A percentile compares a stretch with the other conserved stretches of the same genome.
These are phyloP conservation scores for Vitis hybrid DNA, from an alignment of 177 flowering plant species.

Conservation along the genomic window DNA sequence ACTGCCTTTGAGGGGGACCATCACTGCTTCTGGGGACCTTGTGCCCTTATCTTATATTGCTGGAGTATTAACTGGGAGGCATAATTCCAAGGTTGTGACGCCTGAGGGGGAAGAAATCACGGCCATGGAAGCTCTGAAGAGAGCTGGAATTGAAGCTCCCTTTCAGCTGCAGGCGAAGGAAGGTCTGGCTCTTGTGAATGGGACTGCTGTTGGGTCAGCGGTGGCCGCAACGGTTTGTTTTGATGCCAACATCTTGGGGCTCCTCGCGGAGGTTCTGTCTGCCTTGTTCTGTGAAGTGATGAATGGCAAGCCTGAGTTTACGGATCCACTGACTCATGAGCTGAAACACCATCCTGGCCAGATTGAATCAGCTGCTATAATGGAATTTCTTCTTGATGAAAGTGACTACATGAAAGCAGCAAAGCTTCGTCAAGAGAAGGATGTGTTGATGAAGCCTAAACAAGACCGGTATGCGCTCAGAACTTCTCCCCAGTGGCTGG, in stretches of 20 bases:
- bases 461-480: no score
- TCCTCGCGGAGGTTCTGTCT: conserved; percentile 35
- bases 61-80: conserved; percentile 43
- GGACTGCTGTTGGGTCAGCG: conserved; percentile 52
- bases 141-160: conserved; percentile 35
- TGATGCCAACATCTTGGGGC: conserved; percentile 43
- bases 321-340: background rate
- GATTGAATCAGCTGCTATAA: no score
- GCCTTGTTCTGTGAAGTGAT: no score
- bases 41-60: conserved; percentile 51
- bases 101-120: conserved; percentile 35
- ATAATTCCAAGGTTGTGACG: conserved; percentile 37
- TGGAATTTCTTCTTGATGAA: no score
- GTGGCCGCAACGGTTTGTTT: conserved; percentile 52
- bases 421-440: no score
- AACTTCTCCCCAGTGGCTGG: no score
- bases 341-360: background rate
- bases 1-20: conserved; percentile 45
- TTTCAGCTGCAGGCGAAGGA: conserved; percentile 54
- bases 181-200: conserved; percentile 50
- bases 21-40: conserved; percentile 54
- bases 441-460: no score
- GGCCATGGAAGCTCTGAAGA: conserved; percentile 35
- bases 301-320: no score
- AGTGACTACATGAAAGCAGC: no score